Conservation (phyloP, 768 basidiomycete genomes). For the Arthromyces matolae region DNA sequence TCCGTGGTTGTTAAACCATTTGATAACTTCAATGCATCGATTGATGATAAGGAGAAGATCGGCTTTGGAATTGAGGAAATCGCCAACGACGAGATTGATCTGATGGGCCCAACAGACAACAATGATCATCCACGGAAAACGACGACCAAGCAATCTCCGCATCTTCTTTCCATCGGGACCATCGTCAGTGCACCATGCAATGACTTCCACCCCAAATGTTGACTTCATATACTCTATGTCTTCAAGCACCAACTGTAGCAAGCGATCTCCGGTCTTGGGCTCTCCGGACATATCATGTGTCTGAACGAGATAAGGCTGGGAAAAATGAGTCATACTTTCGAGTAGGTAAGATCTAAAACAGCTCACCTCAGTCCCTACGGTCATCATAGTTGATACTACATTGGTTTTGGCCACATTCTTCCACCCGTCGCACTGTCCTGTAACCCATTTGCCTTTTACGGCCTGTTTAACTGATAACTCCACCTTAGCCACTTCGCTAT, state of each 20-base stretch:
- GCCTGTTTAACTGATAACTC: conserved; percentile 11
- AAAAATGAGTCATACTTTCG: neutral
- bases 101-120: conserved; percentile 25
- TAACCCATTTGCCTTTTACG: conserved; percentile 11
- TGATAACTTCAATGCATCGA: conserved; percentile 16
- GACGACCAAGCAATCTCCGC: conserved; percentile 11
- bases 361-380: conserved; percentile 22
- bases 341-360: neutral
- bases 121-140: conserved; percentile 14
- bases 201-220: conserved; percentile 9
- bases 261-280: conserved; percentile 23
- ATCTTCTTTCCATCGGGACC: conserved; percentile 20
- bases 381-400: conserved; percentile 23
- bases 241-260: conserved; percentile 18
- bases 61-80: conserved; percentile 16
- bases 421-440: conserved; percentile 30
- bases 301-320: conserved; percentile 17
- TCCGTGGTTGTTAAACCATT: conserved; percentile 28
- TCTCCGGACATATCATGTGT: conserved; percentile 20
- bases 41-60: conserved; percentile 5
- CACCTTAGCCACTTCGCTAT: conserved; percentile 8
- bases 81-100: conserved; percentile 24
- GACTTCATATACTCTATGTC: conserved; percentile 19
- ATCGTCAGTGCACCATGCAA: conserved; percentile 22
- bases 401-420: conserved; percentile 23